phyloP scores from a whole-genome alignment of 2,329 filamentous ascomycete species.

The Penicillium sp. region DNA sequence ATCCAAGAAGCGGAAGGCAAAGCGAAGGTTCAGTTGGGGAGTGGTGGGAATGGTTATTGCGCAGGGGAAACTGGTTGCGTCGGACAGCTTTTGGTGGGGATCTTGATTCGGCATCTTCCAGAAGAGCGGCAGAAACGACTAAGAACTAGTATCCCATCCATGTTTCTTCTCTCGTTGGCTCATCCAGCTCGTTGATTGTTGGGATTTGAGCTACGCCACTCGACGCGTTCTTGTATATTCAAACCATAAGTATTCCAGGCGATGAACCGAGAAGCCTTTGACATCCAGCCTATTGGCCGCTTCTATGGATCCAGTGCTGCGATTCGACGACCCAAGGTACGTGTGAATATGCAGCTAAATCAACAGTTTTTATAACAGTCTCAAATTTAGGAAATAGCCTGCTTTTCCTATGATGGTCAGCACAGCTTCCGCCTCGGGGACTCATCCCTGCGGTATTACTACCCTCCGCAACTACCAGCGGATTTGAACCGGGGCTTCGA shows the following conservation, averaged over 20 bases:
- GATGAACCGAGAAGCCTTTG: conserved; percentile 55
- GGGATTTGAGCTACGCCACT: not conserved
- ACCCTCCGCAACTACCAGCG: conserved; percentile 71
- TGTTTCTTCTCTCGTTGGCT: not conserved
- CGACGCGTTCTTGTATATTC: not conserved
- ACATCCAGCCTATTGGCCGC: conserved; percentile 70
- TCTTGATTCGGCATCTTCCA: conserved; percentile 17
- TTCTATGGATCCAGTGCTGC: conserved; percentile 71
- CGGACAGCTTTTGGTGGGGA: conserved; percentile 25
- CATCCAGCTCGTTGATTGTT: not conserved
- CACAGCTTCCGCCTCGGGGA: conserved; percentile 78
- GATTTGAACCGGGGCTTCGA: conserved; percentile 83
- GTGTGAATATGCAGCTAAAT: not conserved
- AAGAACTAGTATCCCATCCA: conserved; percentile 1
- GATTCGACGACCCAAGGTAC: conserved; percentile 75
- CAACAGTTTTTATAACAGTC: conserved; percentile 9
- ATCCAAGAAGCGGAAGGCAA: not conserved
- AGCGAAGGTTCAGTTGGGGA: not conserved
- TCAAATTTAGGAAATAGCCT: conserved; percentile 75
- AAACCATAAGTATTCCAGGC: not conserved
- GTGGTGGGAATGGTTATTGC: not conserved
- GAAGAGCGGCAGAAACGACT: conserved; percentile 15
- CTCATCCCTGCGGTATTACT: conserved; percentile 85
- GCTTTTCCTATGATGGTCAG: conserved; percentile 89
- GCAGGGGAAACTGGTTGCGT: conserved; percentile 14